Evolutionary conservation across 805 yeast genomes (phyloP).

Genomic region (Myxozyma vanderwaltii): DNA sequence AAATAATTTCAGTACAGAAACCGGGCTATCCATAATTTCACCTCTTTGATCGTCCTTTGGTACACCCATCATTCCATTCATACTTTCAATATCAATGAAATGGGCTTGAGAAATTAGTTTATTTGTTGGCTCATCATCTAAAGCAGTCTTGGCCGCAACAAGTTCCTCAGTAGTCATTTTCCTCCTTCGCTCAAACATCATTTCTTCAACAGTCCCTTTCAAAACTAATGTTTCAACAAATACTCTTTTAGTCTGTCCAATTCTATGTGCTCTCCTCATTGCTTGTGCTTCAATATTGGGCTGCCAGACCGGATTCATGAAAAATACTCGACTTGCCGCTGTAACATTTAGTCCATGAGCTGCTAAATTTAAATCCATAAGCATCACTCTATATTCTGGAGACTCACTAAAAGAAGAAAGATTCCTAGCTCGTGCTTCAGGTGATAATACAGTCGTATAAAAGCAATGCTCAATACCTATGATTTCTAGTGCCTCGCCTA

Average conservation of each 20-base stretch:
- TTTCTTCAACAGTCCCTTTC: conserved; percentile 66
- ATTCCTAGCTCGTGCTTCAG: conserved; percentile 54
- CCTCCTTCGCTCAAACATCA: conserved; percentile 51
- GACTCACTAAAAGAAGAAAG: conserved; percentile 53
- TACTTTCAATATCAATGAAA: conserved; percentile 13
- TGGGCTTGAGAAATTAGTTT: conserved; percentile 17
- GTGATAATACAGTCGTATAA: conserved; percentile 62
- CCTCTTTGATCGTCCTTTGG: not conserved
- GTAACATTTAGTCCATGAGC: conserved; percentile 71
- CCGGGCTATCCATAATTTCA: not conserved
- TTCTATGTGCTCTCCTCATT: conserved; percentile 74
- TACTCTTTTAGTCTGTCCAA: conserved; percentile 67
- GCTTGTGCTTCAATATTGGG: conserved; percentile 73
- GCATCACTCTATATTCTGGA: conserved; percentile 53
- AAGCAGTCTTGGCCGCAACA: conserved; percentile 25
- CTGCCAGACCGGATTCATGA: conserved; percentile 73
- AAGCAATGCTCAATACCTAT: conserved; percentile 62
- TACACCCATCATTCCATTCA: not conserved
- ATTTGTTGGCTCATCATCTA: conserved; percentile 29
- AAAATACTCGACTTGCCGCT: conserved; percentile 68
- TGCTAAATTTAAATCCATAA: conserved; percentile 69
- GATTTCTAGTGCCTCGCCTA: conserved; percentile 64
- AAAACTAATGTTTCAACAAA: conserved; percentile 67
- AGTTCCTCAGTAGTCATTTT: conserved; percentile 30
- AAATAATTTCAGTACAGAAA: not conserved